These are phyloP conservation scores for Tricladium varicosporioides DNA, from an alignment of 2,329 filamentous ascomycete genomes.

Conservation along the genomic window DNA sequence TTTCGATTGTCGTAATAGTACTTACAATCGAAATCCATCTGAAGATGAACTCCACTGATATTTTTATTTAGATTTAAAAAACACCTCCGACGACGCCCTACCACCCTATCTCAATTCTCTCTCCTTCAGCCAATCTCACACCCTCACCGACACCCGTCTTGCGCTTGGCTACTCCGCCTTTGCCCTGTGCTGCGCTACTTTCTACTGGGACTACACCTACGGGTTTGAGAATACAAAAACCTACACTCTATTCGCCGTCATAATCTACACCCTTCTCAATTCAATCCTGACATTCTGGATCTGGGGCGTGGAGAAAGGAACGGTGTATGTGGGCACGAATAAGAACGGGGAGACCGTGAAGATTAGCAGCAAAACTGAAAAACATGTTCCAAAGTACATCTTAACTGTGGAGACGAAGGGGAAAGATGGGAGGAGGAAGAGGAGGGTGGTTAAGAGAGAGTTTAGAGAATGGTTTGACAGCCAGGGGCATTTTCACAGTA, in stretches of 20 bases:
- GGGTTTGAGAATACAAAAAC: constrained; percentile 85
- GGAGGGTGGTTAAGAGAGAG: constrained; percentile 48
- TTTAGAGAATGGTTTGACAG: constrained; percentile 78
- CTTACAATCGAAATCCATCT: no score
- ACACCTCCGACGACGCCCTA: constrained; percentile 92
- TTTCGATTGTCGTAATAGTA: neutral
- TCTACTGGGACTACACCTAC: constrained; percentile 86
- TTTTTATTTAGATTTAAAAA: constrained; percentile 75
- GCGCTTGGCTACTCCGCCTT: constrained; percentile 81
- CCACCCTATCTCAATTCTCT: constrained; percentile 90
- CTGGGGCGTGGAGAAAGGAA: constrained; percentile 75
- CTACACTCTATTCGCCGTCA: constrained; percentile 78
- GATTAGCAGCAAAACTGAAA: constrained; percentile 70
- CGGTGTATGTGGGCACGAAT: constrained; percentile 72
- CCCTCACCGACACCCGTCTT: constrained; percentile 78
- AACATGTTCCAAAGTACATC: constrained; percentile 79
- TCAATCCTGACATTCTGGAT: constrained; percentile 79
- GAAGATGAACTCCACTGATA: neutral
- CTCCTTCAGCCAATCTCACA: constrained; percentile 79
- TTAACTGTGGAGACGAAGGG: constrained; percentile 59
- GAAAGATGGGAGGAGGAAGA: constrained; percentile 13
- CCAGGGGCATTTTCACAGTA: constrained; percentile 67
- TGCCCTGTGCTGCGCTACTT: constrained; percentile 74
- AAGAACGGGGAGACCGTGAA: constrained; percentile 70
- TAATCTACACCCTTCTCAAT: constrained; percentile 77